Evolutionary conservation across 257 asterid species (phyloP).

Genomic region (Anisodus acutangulus): DNA sequence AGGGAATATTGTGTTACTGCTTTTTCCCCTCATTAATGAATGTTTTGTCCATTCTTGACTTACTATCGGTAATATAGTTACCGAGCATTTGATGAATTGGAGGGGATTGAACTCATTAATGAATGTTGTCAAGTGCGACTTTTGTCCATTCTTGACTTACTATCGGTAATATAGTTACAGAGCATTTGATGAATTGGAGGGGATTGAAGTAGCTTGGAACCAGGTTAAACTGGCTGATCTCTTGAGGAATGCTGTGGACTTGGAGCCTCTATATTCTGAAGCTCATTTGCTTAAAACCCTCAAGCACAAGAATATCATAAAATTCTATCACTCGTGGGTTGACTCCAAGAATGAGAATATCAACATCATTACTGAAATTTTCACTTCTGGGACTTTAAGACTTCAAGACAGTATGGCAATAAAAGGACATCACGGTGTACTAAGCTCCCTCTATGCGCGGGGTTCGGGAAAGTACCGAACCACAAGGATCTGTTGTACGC

Average conservation of each 20-base stretch:
- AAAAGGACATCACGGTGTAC: too few relatives aligned
- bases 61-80: constrained; percentile 60
- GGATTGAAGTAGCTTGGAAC: constrained; percentile 98
- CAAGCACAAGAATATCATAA: constrained; percentile 89
- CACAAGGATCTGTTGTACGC: too few relatives aligned
- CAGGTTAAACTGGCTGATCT: constrained; percentile 84
- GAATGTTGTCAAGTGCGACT: constrained; percentile 21
- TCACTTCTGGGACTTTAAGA: constrained; percentile 87
- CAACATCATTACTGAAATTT: constrained; percentile 92
- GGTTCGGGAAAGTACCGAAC: too few relatives aligned
- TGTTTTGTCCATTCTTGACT: constrained; percentile 50
- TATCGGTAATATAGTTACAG: constrained; percentile 64
- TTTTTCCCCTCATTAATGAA: constrained; percentile 11
- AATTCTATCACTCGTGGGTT: constrained; percentile 89
- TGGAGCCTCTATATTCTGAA: constrained; percentile 87
- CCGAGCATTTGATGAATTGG: constrained; percentile 89
- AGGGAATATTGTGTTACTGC: neutral
- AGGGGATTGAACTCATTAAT: constrained; percentile 68
- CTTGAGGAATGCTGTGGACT: constrained; percentile 69
- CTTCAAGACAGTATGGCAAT: constrained; percentile 64
- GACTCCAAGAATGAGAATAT: constrained; percentile 76
- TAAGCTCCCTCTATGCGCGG: too few relatives aligned
- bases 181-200: constrained; percentile 94
- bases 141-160: constrained; percentile 52
- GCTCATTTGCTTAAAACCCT: constrained; percentile 92